Evolutionary conservation across 306 rosid genomes (phyloP), one percentile per base, ranked within the genome.

Genomic region (Pachyrhizus erosus): DNA sequence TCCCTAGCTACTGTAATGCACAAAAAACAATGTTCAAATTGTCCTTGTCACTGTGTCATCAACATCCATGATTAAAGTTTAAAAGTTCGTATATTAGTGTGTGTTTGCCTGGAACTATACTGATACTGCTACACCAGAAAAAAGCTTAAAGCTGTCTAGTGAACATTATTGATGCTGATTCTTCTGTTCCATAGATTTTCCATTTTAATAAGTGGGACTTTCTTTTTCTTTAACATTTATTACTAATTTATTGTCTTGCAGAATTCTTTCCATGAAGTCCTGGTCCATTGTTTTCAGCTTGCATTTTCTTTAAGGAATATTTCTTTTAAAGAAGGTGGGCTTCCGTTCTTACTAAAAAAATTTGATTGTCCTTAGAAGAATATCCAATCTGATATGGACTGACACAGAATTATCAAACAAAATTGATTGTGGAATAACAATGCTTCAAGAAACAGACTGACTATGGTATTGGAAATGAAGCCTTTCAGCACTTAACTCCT

Each of bases 181-280:
- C n/a, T 13, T 14, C 52, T 46, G 52, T 15, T 14, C 51, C 42
- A 34, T 70, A 3, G 8, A 3, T 40, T 40, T 40, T 40, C 46
- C 15, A 9, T 69, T 29, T 60, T 42, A 65, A 71, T 76, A 70
- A 23, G 52, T 40, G 37, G 46, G 27, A 79, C 21, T 37, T 81
- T 51, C 49, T 79, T 43, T 70, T 46, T 21, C 73, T 75, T 37
- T 37, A 52, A 33, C 54, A 17, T 76, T 21, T 73, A 9, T 64
- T 31, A 29, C 72, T 37, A 51, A 27, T 72, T 37, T 80, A 42
- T 79, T 80, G 31, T 65, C 67, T 54, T 86, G 85, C 93, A 96
- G 99, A 89, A 92, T 83, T 92, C 93, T 83, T 88, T 89, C 85
- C 90, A 86, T 45, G 92, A 93, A 91, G 87, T 87, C 76, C 92